Evolutionary conservation across 495 filamentous ascomycete genomes (phyloP), one percentile per base, ranked within the genome.

Genomic region (Hypoxylon cercidicola): DNA sequence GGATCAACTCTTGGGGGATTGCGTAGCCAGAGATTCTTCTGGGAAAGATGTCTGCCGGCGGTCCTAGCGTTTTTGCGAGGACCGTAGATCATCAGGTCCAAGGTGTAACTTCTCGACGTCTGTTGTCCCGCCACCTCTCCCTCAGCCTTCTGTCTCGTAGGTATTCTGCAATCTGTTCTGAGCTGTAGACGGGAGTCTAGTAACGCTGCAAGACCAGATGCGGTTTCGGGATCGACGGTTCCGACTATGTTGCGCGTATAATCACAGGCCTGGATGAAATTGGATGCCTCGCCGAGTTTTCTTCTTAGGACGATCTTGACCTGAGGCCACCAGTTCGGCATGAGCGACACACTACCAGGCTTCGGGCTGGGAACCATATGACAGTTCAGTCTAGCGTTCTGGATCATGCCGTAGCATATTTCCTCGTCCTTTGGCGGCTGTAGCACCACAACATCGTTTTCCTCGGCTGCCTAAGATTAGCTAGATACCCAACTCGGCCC

Each of bases 341-440:
- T 80, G n/a, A 75, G 64, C 12, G 80, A 74, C 47, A 85, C 80
- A n/a, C 80, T 75, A 13, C 80, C 78, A 2, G 87, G 87, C 60
- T 85, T 88, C 0, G 90, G 84, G 2, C 74, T 77, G 3, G 88
- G 93, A 1, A 96, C 84, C 12, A 77, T 70, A 61, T 87, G 81
- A 16, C 90, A 88, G 37, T 89, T 88, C 56, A 96, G 78, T 49
- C 77, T 88, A 3, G 88, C 87, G 16, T 82, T 81, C 35, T 92
- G 86, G 16, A 97, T 70, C 72, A 88, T 89, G 7, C 95, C 95
- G 71, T 91, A 93, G 76, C 95, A 97, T 21, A 97, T 90, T 67
- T 92, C 87, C 67, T 89, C 83, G 16, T 83, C 78, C 19, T 62
- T 76, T 5, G 71, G 39, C 46, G 77, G 60, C 10, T 74, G 72